Base-by-base conservation (phyloP, 1,284 basidiomycete species). In the Thecaphora frezii region DNA sequence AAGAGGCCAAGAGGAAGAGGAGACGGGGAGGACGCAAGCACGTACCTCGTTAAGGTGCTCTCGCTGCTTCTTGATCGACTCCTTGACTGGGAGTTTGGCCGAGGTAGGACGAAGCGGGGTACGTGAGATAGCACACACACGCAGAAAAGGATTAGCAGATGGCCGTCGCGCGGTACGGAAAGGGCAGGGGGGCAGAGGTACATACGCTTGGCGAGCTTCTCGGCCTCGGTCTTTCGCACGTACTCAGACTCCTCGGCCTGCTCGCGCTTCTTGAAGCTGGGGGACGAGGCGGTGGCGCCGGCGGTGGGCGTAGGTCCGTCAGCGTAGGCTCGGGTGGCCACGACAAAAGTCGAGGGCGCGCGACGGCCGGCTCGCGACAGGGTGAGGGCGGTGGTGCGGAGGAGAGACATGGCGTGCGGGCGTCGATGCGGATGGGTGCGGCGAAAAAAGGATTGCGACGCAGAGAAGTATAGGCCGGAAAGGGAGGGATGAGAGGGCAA, bases 241-340 rank as follows among this genome's bases (percentile, higher is more conserved):
- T 73, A 73, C 60, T 66, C 58, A 60, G 64, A 61, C 58, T 73
- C 71, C 37, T 64, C 52, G 18, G 71, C 68, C 67, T 69, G 64
- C 53, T 74, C 72, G 42, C 68, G 58, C 43, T 62, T 59, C 44
- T 48, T 51, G 65, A 65, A 74, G 67, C 53, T 50, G 46, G 64
- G 52, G 54, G 52, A 51, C 28, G 53, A 54, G 49, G 67, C 69
- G 26, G 68, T 68, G 36, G 72, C 58, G 44, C 72, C 72, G 18
- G 72, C 60, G 40, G 53, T 50, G 25, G 58, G 54, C 36, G 58
- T 57, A 22, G 67, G 62, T 19, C 66, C 66, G 54, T 69, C 66
- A 46, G 63, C 64, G 59, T 69, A 69, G 43, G 54, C 59, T 39
- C 66, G 62, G 19, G 54, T 30, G 30, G 59, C 56, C 62, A 57